A percentile compares a stretch with the other conserved stretches of the same genome.
Conservation (phyloP, 2,329 filamentous ascomycete genomes). For the Dothistroma septosporum region DNA sequence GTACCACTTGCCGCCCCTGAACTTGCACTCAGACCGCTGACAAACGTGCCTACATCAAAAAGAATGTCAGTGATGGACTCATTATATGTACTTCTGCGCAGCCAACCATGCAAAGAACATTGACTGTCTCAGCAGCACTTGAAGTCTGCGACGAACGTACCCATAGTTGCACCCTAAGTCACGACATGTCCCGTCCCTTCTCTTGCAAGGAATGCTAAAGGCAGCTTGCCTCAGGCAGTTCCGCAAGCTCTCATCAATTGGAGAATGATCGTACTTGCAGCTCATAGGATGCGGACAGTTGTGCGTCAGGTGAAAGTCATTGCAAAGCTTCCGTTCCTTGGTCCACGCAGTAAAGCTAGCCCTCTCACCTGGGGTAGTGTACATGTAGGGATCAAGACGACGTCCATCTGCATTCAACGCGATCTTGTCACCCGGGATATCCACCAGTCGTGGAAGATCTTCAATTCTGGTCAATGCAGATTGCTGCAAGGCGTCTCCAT, state of each 20-base stretch:
- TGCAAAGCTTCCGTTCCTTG: slow-evolving; percentile 46
- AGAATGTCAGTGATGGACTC: too few species aligned
- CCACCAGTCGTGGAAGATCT: slow-evolving; percentile 23
- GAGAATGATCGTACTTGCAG: slow-evolving; percentile 48
- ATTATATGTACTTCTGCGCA: too few species aligned
- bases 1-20: slow-evolving; percentile 24
- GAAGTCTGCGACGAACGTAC: slow-evolving; percentile 38
- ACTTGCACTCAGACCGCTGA: slow-evolving; percentile 33
- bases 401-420: slow-evolving; percentile 47
- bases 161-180: slow-evolving; percentile 44
- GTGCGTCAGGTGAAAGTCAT: slow-evolving; percentile 43
- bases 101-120: too few species aligned
- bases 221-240: slow-evolving; percentile 46
- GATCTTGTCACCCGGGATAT: slow-evolving; percentile 33
- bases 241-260: slow-evolving; percentile 39
- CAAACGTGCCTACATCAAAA: slow-evolving; percentile 39
- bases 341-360: slow-evolving; percentile 39
- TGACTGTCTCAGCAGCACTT: too few species aligned
- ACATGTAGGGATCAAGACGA: slow-evolving; percentile 46
- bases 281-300: slow-evolving; percentile 30
- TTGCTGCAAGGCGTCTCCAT: not conserved
- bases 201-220: slow-evolving; percentile 42
- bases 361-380: slow-evolving; percentile 38
- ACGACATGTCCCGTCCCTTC: slow-evolving; percentile 41
- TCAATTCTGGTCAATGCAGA: not conserved